Percentiles rank a stretch among this genome's conserved stretches.
Evolutionary conservation across 2,329 filamentous ascomycete genomes (phyloP).

Genomic region (Neodidymelliopsis sp.): DNA sequence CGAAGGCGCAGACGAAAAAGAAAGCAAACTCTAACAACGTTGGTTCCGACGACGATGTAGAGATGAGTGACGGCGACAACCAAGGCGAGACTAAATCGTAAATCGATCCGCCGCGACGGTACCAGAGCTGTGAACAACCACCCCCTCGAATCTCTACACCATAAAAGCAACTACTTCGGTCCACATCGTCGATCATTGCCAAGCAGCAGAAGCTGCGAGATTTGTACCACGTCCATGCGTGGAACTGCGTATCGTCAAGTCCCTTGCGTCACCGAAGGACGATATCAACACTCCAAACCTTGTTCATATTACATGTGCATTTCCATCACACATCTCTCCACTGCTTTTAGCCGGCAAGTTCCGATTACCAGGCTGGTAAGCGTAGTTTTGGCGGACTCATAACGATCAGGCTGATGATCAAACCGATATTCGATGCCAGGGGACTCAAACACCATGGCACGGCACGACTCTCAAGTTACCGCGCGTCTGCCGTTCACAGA

Average conservation of each 20-base stretch:
- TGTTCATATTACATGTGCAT: constrained; percentile 10
- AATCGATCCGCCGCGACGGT: constrained; percentile 2
- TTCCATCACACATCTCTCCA: neutral
- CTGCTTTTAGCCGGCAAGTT: neutral
- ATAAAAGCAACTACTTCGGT: constrained; percentile 12
- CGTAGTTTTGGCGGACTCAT: too few species aligned
- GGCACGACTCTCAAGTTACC: neutral
- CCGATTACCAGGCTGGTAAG: neutral
- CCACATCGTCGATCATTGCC: constrained; percentile 8
- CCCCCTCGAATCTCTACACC: constrained; percentile 3
- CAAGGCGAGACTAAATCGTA: constrained; percentile 4
- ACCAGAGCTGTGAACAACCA: constrained; percentile 1
- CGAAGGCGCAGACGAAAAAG: constrained; percentile 31
- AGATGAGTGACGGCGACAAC: constrained; percentile 36
- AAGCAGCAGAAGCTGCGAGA: constrained; percentile 14
- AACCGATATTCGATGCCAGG: too few species aligned
- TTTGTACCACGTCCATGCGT: constrained; percentile 16
- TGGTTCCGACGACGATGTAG: constrained; percentile 37
- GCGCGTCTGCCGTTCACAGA: constrained; percentile 9
- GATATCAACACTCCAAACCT: constrained; percentile 16
- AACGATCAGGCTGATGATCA: too few species aligned
- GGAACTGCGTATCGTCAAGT: constrained; percentile 21
- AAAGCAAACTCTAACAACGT: constrained; percentile 32
- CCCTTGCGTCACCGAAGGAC: constrained; percentile 16
- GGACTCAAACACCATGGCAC: too few species aligned